Conservation (phyloP, 2,329 filamentous ascomycete genomes). For the Nigrospora oryzae region DNA sequence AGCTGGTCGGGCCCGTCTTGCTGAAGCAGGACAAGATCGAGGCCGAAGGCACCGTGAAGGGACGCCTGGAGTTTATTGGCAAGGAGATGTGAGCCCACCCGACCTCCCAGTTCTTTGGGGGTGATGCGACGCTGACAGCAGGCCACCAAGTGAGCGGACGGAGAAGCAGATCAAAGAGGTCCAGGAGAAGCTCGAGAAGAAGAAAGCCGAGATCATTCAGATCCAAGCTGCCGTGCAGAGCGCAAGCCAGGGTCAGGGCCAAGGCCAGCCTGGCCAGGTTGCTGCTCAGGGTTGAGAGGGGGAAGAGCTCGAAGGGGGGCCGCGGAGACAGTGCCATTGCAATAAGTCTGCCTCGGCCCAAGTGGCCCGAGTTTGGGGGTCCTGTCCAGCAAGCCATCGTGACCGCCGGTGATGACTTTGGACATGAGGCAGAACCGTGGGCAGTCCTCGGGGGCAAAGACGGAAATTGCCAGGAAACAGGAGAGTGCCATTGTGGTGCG, state of each 20-base stretch:
- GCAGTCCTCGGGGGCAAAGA: too few species aligned
- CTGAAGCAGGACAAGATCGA: slow-evolving; percentile 92
- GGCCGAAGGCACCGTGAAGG: slow-evolving; percentile 83
- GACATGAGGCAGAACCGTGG: too few species aligned
- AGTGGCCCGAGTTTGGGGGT: too few species aligned
- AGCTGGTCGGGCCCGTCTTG: slow-evolving; percentile 84
- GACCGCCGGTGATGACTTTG: too few species aligned
- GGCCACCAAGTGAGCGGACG: slow-evolving; percentile 13
- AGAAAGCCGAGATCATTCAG: slow-evolving; percentile 52
- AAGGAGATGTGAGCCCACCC: slow-evolving; percentile 73
- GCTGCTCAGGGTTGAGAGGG: slow-evolving; percentile 13
- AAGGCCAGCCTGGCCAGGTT: slow-evolving; percentile 19
- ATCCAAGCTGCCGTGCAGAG: slow-evolving; percentile 41
- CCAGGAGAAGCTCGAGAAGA: slow-evolving; percentile 48
- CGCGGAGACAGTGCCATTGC: not conserved
- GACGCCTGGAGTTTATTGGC: slow-evolving; percentile 82
- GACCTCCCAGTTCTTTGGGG: too few species aligned
- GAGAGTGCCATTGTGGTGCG: too few species aligned
- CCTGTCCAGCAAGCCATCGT: too few species aligned
- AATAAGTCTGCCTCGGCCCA: too few species aligned
- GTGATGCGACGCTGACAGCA: too few species aligned
- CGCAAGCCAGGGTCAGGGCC: slow-evolving; percentile 13
- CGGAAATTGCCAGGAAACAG: too few species aligned
- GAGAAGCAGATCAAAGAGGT: slow-evolving; percentile 46
- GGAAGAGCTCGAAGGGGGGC: not conserved